Evolutionary conservation across 345 rosid species (phyloP).

Genomic region (Syzygium aqueum): DNA sequence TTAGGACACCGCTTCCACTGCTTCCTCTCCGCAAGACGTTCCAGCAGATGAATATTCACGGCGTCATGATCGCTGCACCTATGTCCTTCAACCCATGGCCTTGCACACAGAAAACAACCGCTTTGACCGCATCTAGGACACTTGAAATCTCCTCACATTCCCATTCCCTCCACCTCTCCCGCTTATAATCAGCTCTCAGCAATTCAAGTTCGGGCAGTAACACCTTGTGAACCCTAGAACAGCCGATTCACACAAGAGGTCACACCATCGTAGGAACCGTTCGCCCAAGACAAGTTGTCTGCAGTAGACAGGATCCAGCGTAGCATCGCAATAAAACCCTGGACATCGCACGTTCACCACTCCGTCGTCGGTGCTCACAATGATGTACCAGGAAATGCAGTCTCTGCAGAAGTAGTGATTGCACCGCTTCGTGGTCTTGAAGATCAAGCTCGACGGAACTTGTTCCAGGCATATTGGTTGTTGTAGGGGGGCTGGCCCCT

Average conservation of each 20-base stretch:
- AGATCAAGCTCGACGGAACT: no score
- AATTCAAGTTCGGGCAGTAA: neutral
- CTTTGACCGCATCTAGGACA: no score
- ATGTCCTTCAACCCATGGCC: no score
- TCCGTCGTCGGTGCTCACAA: neutral
- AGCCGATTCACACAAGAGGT: neutral
- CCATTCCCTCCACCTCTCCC: no score
- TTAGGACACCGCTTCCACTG: neutral
- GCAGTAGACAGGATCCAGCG: neutral
- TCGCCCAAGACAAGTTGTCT: neutral
- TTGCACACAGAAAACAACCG: no score
- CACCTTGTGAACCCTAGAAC: neutral
- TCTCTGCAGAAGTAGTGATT: neutral
- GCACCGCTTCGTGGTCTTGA: neutral
- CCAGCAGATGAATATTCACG: neutral
- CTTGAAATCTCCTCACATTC: no score
- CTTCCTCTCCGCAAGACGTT: neutral
- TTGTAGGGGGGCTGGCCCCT: no score
- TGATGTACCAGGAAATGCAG: neutral
- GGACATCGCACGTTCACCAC: neutral
- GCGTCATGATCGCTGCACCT: no score
- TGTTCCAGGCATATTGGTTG: no score
- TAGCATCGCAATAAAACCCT: neutral
- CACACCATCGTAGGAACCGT: neutral
- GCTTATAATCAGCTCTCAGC: neutral